Percentiles rank a stretch among this genome's conserved stretches.
phyloP scores from a whole-genome alignment of 2,329 filamentous ascomycete genomes.

The Ophiostoma quercus region DNA sequence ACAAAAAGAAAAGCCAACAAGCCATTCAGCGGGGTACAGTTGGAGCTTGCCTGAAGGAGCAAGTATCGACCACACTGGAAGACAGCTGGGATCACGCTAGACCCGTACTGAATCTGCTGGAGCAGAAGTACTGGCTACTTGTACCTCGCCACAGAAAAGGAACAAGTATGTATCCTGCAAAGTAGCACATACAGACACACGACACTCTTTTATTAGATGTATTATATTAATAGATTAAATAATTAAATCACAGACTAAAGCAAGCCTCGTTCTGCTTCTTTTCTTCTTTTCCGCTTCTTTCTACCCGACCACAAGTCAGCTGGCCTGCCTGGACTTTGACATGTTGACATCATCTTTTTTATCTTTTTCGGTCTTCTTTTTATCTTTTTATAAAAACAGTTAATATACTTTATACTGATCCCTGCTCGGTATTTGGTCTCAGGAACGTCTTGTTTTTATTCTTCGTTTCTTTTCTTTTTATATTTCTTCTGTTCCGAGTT shows the following conservation, averaged over 20 bases:
- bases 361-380: not conserved
- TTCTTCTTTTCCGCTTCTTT: slow-evolving; percentile 6
- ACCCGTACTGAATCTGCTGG: too few relatives aligned
- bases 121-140: not conserved
- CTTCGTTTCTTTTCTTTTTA: not conserved
- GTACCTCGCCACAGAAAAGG: not conserved
- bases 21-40: not conserved
- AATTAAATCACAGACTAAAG: not conserved
- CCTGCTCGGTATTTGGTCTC: not conserved
- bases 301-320: not conserved
- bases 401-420: too few relatives aligned
- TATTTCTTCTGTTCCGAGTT: not conserved
- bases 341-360: not conserved
- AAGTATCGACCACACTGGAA: not conserved
- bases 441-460: not conserved
- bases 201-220: not conserved
- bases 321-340: not conserved
- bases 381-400: not conserved
- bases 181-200: not conserved
- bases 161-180: not conserved
- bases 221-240: not conserved
- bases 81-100: not conserved
- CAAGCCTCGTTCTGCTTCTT: not conserved
- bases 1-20: not conserved
- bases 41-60: slow-evolving; percentile 9